A percentile compares a stretch with the other conserved stretches of the same genome.
These are phyloP conservation scores for Erodium moschatum DNA, from an alignment of 441 rosid genomes.

Conservation along the genomic window DNA sequence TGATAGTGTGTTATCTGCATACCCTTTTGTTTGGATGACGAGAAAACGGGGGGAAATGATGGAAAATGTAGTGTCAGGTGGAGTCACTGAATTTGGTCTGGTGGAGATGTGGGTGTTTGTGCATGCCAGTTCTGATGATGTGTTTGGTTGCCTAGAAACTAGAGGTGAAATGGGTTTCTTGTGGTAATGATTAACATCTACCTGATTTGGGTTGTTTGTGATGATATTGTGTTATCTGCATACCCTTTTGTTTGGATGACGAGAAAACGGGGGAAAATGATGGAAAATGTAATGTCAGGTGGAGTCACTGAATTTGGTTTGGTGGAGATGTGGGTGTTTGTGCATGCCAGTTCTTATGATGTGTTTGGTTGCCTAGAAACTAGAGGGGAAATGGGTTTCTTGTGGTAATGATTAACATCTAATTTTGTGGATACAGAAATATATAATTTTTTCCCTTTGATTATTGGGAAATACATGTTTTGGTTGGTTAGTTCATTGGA, in stretches of 20 bases:
- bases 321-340: not conserved
- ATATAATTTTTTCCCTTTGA: too few species aligned
- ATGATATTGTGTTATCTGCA: not conserved
- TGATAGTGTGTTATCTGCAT: not conserved
- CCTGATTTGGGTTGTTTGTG: not conserved
- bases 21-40: not conserved
- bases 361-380: constrained; percentile 9
- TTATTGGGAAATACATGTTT: too few species aligned
- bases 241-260: not conserved
- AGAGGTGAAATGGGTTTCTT: not conserved
- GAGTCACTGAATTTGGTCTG: not conserved
- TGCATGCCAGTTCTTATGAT: not conserved
- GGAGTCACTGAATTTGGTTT: not conserved
- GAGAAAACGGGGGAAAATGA: not conserved
- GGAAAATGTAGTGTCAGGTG: not conserved
- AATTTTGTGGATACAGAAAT: not conserved
- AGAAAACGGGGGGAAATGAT: not conserved
- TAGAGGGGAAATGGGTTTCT: not conserved
- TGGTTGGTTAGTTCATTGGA: too few species aligned
- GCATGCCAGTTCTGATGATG: not conserved
- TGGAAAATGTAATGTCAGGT: not conserved
- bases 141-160: constrained; percentile 9
- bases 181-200: not conserved
- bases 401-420: not conserved
- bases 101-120: not conserved